Base-by-base conservation (phyloP, 1,284 basidiomycete species). In the Rhodotorula mucilaginosa region DNA sequence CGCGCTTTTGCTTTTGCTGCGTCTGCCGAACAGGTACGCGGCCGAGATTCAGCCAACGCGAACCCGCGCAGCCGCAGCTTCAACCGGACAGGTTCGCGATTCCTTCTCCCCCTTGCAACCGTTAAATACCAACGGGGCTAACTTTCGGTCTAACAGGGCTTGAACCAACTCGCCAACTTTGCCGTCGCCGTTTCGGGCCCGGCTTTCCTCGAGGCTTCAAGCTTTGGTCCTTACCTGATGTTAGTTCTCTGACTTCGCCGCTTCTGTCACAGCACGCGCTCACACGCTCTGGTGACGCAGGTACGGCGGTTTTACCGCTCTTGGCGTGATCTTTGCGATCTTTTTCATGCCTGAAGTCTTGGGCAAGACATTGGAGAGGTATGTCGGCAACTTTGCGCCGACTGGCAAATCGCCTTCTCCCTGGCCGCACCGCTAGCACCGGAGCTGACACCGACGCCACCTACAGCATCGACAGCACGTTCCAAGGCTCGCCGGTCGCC, bases 41-140 rank as follows among this genome's bases (percentile, higher is more conserved):
- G 65, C 76, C 61, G 84, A 85, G 69, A 82, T 84, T 31, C 84
- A 85, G 73, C 84, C 84, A 13, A 81, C 79, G 69, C 79, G 80
- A 34, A 82, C 82, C 31, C 78, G 80, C 56, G 81, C 81, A 13
- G 79, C 82, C 1, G 83, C 82, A 2, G 79, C 82, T 2, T 81
- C 81, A 39, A 78, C 83, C 23, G 82, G 82, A 0, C 82, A 84
- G 64, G 39, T 44, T 10, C 39, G 39, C 1, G 10, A 13, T 44
- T 8, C 39, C 10, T 13, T 44, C 39, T 44, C 39, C 39, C 39
- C 12, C 2, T 44, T 10, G 39, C 39, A 34, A 34, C 7, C 34
- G 34, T 34, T 34, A 7, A 7, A 34, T 34, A 34, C 29, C 26
- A 16, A 16, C 54, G 5, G 6, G 15, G 10, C 54, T 57, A 10